Evolutionary conservation across 805 yeast species (phyloP).

Genomic region (Metschnikowia lunata): DNA sequence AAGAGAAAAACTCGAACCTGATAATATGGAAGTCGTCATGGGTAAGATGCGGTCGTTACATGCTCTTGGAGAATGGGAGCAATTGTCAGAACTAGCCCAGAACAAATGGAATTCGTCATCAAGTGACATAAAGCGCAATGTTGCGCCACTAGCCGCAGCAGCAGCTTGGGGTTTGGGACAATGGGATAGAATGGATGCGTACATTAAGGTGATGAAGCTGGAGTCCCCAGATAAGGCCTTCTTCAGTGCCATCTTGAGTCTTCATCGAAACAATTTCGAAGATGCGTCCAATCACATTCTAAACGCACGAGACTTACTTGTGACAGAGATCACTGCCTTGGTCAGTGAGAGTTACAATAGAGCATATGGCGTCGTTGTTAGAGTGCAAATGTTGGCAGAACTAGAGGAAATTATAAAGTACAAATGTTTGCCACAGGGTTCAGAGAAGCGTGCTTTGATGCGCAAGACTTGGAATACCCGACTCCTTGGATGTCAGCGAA

Average conservation of each 20-base stretch:
- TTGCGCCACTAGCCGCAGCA: slow-evolving; percentile 97
- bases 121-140: slow-evolving; percentile 68
- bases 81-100: slow-evolving; percentile 76
- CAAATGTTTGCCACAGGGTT: slow-evolving; percentile 77
- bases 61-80: slow-evolving; percentile 99
- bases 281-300: slow-evolving; percentile 76
- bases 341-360: slow-evolving; percentile 95
- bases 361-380: slow-evolving; percentile 93
- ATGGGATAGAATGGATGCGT: slow-evolving; percentile 94
- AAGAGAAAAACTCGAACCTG: slow-evolving; percentile 60
- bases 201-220: slow-evolving; percentile 81
- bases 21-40: slow-evolving; percentile 83
- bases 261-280: slow-evolving; percentile 81
- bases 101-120: slow-evolving; percentile 78
- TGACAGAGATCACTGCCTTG: slow-evolving; percentile 89
- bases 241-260: slow-evolving; percentile 81
- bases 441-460: slow-evolving; percentile 73
- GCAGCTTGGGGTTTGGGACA: slow-evolving; percentile 98
- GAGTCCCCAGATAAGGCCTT: slow-evolving; percentile 95
- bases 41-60: slow-evolving; percentile 98
- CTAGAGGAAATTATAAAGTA: slow-evolving; percentile 90
- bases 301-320: slow-evolving; percentile 82
- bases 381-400: slow-evolving; percentile 96
- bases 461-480: slow-evolving; percentile 93
- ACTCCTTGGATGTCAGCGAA: slow-evolving; percentile 87